Evolutionary conservation across 2,329 filamentous ascomycete genomes (phyloP).

Genomic region (Calonectria hongkongensis): DNA sequence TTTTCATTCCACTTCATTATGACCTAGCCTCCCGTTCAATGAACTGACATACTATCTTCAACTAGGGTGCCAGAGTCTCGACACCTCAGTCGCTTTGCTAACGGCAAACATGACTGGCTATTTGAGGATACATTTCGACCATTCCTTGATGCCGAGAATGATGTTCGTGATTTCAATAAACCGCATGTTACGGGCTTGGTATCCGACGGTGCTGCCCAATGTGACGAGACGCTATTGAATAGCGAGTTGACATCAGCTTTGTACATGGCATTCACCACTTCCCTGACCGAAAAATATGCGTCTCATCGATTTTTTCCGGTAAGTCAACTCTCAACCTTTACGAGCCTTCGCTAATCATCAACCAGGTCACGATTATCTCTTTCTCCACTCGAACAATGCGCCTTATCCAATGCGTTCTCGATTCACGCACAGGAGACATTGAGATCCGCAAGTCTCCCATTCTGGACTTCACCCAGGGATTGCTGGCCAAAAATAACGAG

Average conservation of each 20-base stretch:
- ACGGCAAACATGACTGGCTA: not conserved
- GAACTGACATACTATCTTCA: not conserved
- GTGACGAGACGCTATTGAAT: not conserved
- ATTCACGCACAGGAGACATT: slow-evolving; percentile 1
- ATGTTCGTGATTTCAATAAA: not conserved
- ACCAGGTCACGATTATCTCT: not conserved
- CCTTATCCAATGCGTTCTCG: not conserved
- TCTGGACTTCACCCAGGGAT: not conserved
- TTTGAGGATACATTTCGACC: not conserved
- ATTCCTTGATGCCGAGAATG: not conserved
- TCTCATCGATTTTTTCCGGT: not conserved
- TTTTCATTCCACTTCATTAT: not conserved
- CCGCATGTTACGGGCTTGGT: not conserved
- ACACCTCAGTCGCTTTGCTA: not conserved
- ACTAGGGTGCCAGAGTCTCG: not conserved
- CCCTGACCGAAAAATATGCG: not conserved
- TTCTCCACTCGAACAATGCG: not conserved
- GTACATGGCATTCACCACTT: not conserved
- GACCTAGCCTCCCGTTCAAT: too few relatives aligned
- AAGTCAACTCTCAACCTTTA: not conserved
- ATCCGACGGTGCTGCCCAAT: not conserved
- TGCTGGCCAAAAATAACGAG: not conserved
- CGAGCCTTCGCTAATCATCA: not conserved
- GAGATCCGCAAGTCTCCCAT: slow-evolving; percentile 1
- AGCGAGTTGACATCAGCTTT: slow-evolving; percentile 9